Base-by-base conservation (phyloP, 2,329 filamentous ascomycete species). In the Thermothelomyces thermophilus region DNA sequence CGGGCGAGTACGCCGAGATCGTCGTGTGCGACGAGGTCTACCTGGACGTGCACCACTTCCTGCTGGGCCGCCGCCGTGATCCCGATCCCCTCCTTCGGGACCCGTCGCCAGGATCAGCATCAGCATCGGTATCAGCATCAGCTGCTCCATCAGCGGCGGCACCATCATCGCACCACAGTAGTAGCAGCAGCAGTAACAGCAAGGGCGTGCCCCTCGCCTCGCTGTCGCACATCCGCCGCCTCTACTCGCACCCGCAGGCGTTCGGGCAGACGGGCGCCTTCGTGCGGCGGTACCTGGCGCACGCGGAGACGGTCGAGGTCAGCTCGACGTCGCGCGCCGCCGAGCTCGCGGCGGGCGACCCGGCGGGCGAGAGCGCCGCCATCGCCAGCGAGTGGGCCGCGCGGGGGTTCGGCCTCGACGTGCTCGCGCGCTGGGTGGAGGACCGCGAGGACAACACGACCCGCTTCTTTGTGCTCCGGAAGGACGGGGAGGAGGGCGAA, bases 221-320 rank as follows among this genome's bases (percentile, higher is more conserved):
- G 55, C 67, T 90, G 54, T 67, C 70, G 48, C 75, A 84, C 59
- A 77, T 97, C 61, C 79, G 76, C 59, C 84, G 84, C 62, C 69
- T 98, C 35, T 95, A 95, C 71, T 93, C 88, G 20, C 93, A 98
- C 68, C 90, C 91, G 9, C 93, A 98, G 69, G 93, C 90, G 24
- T 95, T 93, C 74, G 90, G 90, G 22, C 93, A 98, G 70, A 96
- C 90, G 68, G 82, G 83, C 39, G 68, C 64, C 8, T 95, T 95
- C 68, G 77, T 96, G 22, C 73, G 76, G 8, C 72, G 74, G 24
- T 73, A 87, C 60, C 78, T 95, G 54, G 83, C 82, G 58, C 80
- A 80, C 39, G 75, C 84, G n/a, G 88, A 95, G 70, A 77, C 83
- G 46, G 79, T 91, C 52, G 90, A 97, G 64, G 84, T 88, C 37